phyloP scores from a whole-genome alignment of 192 early-diverging fungal species.

The Umbelopsis sp. region DNA sequence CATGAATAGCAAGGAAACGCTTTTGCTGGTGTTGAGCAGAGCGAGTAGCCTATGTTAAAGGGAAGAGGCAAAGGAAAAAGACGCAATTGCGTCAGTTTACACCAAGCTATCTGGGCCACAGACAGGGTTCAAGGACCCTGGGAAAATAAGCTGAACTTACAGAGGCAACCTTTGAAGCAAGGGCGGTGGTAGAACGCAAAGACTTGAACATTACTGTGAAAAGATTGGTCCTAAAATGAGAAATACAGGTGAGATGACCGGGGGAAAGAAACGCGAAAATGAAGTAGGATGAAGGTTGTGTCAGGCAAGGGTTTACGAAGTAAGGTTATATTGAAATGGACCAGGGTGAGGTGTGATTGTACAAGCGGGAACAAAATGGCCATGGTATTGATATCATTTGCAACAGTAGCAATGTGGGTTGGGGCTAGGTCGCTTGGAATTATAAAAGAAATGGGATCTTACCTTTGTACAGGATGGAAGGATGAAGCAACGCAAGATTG shows the following conservation, averaged over 20 bases:
- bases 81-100: neutral
- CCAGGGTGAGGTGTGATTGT: neutral
- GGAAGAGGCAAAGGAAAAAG: no score
- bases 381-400: no score
- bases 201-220: constrained; percentile 33
- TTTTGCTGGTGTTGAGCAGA: constrained; percentile 56
- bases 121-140: neutral
- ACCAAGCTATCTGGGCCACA: no score
- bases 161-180: constrained; percentile 28
- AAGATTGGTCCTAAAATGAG: neutral
- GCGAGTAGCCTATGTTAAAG: constrained; percentile 22
- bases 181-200: constrained; percentile 25
- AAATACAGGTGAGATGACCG: neutral
- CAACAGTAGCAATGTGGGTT: no score
- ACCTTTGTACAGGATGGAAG: neutral
- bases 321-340: neutral
- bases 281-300: neutral
- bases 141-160: constrained; percentile 20
- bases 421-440: neutral
- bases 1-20: constrained; percentile 96
- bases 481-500: neutral
- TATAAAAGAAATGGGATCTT: neutral
- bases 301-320: no score
- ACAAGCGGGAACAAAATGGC: neutral
- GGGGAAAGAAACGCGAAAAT: neutral